Conservation (phyloP, 208 protist genomes). For the Trypanosoma scelopori region DNA sequence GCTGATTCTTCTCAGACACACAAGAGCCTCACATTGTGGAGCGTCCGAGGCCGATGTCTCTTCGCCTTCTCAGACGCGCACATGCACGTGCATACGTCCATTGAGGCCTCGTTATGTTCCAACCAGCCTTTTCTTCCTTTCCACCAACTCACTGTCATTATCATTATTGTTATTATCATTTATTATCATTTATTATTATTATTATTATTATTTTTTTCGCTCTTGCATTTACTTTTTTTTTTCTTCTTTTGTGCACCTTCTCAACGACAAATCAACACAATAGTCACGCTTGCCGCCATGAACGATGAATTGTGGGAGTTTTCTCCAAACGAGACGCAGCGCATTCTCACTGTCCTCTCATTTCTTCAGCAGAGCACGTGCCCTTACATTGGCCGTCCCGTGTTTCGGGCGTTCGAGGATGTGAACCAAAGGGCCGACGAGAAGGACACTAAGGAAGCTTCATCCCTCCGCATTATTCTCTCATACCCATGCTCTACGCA, state of each 20-base stretch:
- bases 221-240: too few species aligned
- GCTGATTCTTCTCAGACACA: too few species aligned
- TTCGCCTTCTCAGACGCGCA: too few species aligned
- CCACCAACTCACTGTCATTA: too few species aligned
- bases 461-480: neutral
- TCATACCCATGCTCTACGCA: conserved; percentile 6
- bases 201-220: conserved; percentile 8
- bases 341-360: conserved; percentile 7
- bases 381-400: conserved; percentile 16
- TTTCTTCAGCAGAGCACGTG: conserved; percentile 14
- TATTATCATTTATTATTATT: too few species aligned
- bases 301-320: conserved; percentile 22
- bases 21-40: too few species aligned
- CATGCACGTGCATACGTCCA: too few species aligned
- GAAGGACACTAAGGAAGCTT: neutral
- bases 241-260: conserved; percentile 2
- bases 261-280: neutral
- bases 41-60: too few species aligned
- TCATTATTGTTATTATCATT: conserved; percentile 4
- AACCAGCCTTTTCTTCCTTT: too few species aligned
- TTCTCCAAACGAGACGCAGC: conserved; percentile 4
- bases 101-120: too few species aligned
- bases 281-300: neutral
- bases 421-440: neutral
- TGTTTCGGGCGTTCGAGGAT: conserved; percentile 6